A percentile compares a stretch with the other conserved stretches of the same genome.
Conservation (phyloP, 225 moss, liverwort and hornwort species). For the Polytrichum commune region DNA sequence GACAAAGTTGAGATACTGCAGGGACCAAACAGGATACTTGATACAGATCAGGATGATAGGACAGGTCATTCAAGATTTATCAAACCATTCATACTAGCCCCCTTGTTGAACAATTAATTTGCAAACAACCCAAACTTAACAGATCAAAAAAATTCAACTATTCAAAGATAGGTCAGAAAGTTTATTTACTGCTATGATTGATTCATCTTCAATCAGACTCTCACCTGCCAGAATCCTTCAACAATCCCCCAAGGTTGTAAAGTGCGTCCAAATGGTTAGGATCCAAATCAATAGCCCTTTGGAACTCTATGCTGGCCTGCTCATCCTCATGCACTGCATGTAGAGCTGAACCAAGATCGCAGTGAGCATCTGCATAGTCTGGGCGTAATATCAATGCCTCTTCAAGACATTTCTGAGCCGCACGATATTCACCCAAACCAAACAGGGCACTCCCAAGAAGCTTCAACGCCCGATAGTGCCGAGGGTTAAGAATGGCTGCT, state of each 20-base stretch:
- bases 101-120: too few species aligned
- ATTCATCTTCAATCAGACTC: neutral
- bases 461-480: constrained; percentile 87
- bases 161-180: too few species aligned
- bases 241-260: constrained; percentile 88
- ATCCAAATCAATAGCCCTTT: constrained; percentile 78
- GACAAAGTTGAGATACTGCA: too few species aligned
- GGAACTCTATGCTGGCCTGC: constrained; percentile 69
- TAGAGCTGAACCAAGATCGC: constrained; percentile 92
- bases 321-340: constrained; percentile 81
- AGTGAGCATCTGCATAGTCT: constrained; percentile 95
- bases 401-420: constrained; percentile 73
- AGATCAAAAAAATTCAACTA: too few species aligned
- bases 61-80: too few species aligned
- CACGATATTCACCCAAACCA: constrained; percentile 88
- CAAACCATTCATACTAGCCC: too few species aligned
- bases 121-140: too few species aligned
- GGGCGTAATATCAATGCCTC: constrained; percentile 73
- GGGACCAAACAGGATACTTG: too few species aligned
- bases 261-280: constrained; percentile 89
- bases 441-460: constrained; percentile 85
- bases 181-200: too few species aligned
- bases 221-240: constrained; percentile 62
- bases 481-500: constrained; percentile 85
- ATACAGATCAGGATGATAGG: too few species aligned